Percentiles rank a stretch among this genome's conserved stretches.
Conservation (phyloP, 345 rosid genomes). For the Rhodomyrtus tomentosa region DNA sequence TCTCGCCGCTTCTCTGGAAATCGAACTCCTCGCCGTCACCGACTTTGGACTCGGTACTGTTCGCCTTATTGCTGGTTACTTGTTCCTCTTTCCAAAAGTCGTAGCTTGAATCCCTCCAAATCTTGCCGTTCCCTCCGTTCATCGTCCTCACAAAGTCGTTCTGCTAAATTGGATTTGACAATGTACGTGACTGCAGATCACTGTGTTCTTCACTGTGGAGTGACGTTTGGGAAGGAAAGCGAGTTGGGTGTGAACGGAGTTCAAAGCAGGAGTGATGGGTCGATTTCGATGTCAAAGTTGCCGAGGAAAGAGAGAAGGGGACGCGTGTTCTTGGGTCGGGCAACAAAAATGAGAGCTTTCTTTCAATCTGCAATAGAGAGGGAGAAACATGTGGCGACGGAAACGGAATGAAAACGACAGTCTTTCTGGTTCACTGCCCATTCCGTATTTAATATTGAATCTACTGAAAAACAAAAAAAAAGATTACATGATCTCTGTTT, state of each 20-base stretch:
- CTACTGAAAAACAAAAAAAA: too few relatives aligned
- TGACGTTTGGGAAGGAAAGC: background rate
- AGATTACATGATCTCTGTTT: too few relatives aligned
- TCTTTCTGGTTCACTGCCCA: too few relatives aligned
- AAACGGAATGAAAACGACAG: background rate
- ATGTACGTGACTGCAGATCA: background rate
- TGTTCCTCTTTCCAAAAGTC: slow-evolving; percentile 26
- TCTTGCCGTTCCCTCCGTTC: slow-evolving; percentile 12
- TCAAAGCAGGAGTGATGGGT: background rate
- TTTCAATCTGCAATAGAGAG: background rate
- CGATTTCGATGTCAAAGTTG: background rate
- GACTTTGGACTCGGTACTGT: background rate
- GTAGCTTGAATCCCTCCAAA: slow-evolving; percentile 60
- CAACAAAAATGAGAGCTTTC: background rate
- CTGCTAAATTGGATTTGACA: background rate
- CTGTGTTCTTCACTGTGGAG: too few relatives aligned
- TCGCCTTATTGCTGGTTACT: background rate
- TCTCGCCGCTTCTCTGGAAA: background rate
- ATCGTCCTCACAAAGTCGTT: background rate
- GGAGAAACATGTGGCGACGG: background rate
- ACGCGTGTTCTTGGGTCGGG: background rate
- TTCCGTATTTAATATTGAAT: too few relatives aligned
- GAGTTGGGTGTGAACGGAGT: background rate
- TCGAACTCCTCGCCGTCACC: slow-evolving; percentile 13
- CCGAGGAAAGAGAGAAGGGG: background rate